Evolutionary conservation across 441 rosid genomes (phyloP).

Genomic region (Corymbia citriodora): DNA sequence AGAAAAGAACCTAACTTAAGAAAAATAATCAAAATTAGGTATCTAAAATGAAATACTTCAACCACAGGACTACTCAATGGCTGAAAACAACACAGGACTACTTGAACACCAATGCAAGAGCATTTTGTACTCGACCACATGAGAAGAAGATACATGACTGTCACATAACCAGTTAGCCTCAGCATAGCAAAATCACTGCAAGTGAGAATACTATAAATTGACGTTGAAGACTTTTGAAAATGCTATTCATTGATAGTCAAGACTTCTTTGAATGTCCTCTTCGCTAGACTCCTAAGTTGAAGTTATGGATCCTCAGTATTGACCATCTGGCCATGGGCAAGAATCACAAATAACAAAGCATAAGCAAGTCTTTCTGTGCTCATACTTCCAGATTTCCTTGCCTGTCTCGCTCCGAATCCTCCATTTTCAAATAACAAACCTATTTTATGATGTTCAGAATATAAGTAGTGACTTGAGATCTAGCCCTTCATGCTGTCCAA

Average conservation of each 20-base stretch:
- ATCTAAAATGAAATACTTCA: background rate
- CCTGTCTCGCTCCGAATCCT: background rate
- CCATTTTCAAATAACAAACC: background rate
- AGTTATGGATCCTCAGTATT: background rate
- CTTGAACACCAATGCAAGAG: background rate
- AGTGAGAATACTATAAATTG: background rate
- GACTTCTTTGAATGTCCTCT: background rate
- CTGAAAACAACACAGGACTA: background rate
- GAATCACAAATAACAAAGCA: background rate
- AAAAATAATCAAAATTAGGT: background rate
- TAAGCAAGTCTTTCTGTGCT: background rate
- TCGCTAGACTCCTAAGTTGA: background rate
- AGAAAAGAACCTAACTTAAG: background rate
- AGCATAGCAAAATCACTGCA: background rate
- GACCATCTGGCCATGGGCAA: background rate
- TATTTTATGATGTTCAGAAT: background rate
- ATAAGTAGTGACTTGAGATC: background rate
- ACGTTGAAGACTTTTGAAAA: background rate
- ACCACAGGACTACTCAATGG: background rate
- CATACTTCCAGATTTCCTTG: background rate
- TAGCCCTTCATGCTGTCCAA: background rate
- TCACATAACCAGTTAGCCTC: background rate
- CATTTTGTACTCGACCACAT: background rate
- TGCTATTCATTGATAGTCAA: background rate
- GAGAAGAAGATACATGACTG: background rate